These are phyloP conservation scores for Hippophae rhamnoides DNA, from an alignment of 306 rosid genomes.

Conservation along the genomic window DNA sequence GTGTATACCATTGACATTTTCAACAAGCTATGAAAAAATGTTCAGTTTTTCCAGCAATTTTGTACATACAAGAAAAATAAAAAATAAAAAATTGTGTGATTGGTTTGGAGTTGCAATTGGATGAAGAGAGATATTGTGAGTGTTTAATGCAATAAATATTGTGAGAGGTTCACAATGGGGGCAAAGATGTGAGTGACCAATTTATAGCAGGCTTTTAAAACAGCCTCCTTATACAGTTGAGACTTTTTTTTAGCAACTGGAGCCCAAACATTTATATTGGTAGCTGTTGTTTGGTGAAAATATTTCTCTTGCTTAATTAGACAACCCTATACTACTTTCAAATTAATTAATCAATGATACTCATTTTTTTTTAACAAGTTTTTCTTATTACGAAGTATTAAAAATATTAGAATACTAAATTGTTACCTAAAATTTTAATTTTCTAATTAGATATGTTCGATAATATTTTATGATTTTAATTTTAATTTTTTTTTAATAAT, in stretches of 20 bases:
- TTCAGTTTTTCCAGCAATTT: background rate
- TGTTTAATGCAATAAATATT: background rate
- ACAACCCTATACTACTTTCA: background rate
- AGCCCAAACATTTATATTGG: background rate
- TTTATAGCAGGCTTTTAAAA: background rate
- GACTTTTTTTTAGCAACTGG: background rate
- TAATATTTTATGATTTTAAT: too few species aligned
- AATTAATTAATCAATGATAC: background rate
- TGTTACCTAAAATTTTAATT: too few species aligned
- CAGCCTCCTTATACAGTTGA: background rate
- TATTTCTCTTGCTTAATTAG: background rate
- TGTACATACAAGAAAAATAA: background rate
- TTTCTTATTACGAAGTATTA: too few species aligned
- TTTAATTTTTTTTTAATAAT: too few species aligned
- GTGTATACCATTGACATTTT: constrained; percentile 34
- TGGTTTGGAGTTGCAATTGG: background rate
- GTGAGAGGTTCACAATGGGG: background rate
- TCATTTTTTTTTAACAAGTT: too few species aligned
- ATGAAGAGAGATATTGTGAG: background rate
- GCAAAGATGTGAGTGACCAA: background rate
- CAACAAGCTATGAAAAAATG: background rate
- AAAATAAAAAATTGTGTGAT: background rate
- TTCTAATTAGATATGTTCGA: too few species aligned
- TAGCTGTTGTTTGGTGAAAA: background rate
- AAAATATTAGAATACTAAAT: too few species aligned